Base-by-base conservation (phyloP, 257 asterid species). In the Thymus mandschuricus region DNA sequence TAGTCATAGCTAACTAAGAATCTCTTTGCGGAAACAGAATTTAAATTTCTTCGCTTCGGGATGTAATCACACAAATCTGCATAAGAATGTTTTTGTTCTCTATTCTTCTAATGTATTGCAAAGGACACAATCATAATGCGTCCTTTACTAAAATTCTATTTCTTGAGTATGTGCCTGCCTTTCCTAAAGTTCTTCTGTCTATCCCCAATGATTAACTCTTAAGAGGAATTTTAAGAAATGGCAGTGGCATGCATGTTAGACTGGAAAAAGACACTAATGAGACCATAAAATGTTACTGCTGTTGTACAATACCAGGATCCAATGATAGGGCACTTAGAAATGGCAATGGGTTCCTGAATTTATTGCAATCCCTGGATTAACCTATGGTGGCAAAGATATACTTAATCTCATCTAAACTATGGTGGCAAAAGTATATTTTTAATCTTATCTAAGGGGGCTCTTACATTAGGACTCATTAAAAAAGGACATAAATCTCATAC, bases 101-200 rank as follows among this genome's bases (percentile, higher is more conserved):
- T 68, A 21, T 27, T 68, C 52, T 55, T 27, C 63, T 12, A 21
- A 68, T 33, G 21, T 52, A 56, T 68, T 52, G 21, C 52, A 43
- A 4, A 44, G 55, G 38, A 69, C 21, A 29, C 31, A 46, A 70
- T 46, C 68, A 70, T 21, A 21, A 21, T 21, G 21, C 21, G 21
- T 21, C 21, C 21, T 21, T 21, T 21, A 21, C 21, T 21, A 21
- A 21, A 21, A 40, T 57, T 57, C 59, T 11, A 48, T 6, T 41
- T 29, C 41, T 38, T 30, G 57, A 38, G 34, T 50, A 68, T 11
- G 38, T 38, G 40, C 21, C 60, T 13, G 70, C 70, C 27, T 51
- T 66, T 43, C 29, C 41, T 64, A 64, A 63, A 28, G 69, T 64
- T 45, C 43, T 64, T 43, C 40, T 29, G 38, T 44, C 3, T 54